phyloP scores from a whole-genome alignment of 495 filamentous ascomycete species.

The Sporormia fimetaria region DNA sequence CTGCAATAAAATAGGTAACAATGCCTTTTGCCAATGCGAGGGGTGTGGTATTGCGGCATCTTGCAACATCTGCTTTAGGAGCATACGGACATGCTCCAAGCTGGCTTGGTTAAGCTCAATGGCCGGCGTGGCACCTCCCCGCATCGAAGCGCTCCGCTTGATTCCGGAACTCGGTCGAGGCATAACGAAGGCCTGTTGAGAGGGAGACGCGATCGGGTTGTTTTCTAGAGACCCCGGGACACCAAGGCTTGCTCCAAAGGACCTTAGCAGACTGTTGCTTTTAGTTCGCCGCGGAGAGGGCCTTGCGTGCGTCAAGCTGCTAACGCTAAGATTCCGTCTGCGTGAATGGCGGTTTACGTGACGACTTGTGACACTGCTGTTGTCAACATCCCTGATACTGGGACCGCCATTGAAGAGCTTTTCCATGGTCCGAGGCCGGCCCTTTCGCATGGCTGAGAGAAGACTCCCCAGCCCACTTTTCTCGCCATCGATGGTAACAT shows the following conservation, averaged over 20 bases:
- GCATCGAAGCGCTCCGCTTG: slow-evolving; percentile 76
- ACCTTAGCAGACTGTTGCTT: slow-evolving; percentile 31
- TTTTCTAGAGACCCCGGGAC: neutral
- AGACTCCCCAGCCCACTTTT: slow-evolving; percentile 38
- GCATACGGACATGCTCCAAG: slow-evolving; percentile 71
- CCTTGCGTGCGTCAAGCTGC: slow-evolving; percentile 56
- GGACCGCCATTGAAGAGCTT: slow-evolving; percentile 48
- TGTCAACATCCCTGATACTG: slow-evolving; percentile 51
- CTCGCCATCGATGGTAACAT: slow-evolving; percentile 44
- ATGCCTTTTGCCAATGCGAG: slow-evolving; percentile 75
- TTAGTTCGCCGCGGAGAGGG: slow-evolving; percentile 50
- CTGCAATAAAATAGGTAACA: slow-evolving; percentile 82
- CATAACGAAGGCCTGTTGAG: slow-evolving; percentile 2
- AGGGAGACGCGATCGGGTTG: neutral
- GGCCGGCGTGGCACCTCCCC: slow-evolving; percentile 57
- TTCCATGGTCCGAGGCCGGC: slow-evolving; percentile 60
- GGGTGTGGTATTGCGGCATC: slow-evolving; percentile 63
- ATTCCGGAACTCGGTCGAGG: slow-evolving; percentile 35
- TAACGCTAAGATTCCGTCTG: slow-evolving; percentile 64
- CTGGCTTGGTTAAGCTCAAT: slow-evolving; percentile 79
- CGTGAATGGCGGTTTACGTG: slow-evolving; percentile 47
- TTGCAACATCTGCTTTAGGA: slow-evolving; percentile 70
- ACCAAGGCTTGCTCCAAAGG: slow-evolving; percentile 22
- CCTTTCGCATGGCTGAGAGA: slow-evolving; percentile 49
- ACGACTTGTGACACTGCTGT: slow-evolving; percentile 47